Base-by-base conservation (phyloP, 2,329 filamentous ascomycete species). In the Alternaria triticina region DNA sequence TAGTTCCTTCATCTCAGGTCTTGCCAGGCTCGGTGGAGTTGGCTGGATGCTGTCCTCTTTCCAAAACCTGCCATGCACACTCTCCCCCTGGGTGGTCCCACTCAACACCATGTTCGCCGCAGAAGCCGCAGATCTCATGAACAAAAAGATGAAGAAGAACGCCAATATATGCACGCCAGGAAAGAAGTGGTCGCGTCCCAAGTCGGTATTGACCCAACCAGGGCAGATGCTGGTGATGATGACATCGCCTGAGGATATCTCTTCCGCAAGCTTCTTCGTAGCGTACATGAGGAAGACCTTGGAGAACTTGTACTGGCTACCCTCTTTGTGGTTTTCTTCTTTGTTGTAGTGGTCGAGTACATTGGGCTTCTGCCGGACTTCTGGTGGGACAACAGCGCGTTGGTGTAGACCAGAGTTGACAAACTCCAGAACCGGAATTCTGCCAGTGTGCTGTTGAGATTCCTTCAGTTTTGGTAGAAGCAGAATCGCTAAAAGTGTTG, bases 401-500 rank as follows among this genome's bases (percentile, higher is more conserved):
- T 70, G 63, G 25, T 79, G 73, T 4, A 74, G 69, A 10, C 76
- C 75, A 27, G 74, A 77, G 54, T 75, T 78, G 57, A 76, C 72
- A 57, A 79, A 75, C 30, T 79, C 74, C 5, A 79, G 69, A 3
- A 79, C 61, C 5, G 77, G 70, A 5, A 61, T 75, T 33, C 67
- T 73, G 17, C 67, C 67, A 10, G 67, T 70, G 23, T 55, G 22
- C 11, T 64, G 59, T 47, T 70, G 74, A 1, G 77, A 74, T 27
- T 67, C 64, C 59, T 74, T 76, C 28, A 82, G 65, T 46, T 78
- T 77, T 3, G 80, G 80, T 23, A 82, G 75, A 11, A 90, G 78
- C 2, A 88, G 72, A 3, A 88, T 65, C 0, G 81, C 85, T 7
- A 90, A 76, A 1, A 89, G 78, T 7, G 83, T 80, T 1, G 86